Evolutionary conservation across 257 asterid species (phyloP), one percentile per base, ranked within the genome.

Genomic region (Euphrasia confusa): DNA sequence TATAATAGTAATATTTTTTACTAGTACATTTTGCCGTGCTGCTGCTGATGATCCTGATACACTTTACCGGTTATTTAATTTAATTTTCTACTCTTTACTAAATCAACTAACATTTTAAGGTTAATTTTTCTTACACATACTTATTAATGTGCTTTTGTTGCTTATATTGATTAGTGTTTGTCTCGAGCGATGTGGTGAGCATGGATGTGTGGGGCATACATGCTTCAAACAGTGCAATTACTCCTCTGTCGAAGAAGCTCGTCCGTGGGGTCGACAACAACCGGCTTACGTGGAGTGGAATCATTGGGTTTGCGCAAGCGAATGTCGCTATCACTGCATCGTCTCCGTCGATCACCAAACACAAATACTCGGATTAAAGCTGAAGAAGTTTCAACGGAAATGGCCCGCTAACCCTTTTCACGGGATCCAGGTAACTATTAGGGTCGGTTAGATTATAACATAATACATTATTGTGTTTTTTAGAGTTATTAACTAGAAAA

Each of bases 371-470:
- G 96, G 95, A 24, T 71, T 76, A 71, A 71, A 77, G 72, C 95
- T 96, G 18, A 76, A 61, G 45, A 90, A 88, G 71, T 88, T 88
- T 73, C 95, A 90, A 45, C 89, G 94, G 18, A 88, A 84, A 69
- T 90, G 98, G 98, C 94, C 98, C 28, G 82, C 85, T 65, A 76
- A 62, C 44, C 85, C 87, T 30, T 74, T 88, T 65, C 78, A 80
- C 15, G 96, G 95, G 53, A 85, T 90, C 55, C 95, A 90, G 95
- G 96, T 88, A 66, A n/a, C n/a, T n/a, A n/a, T n/a, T n/a, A 39
- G 55, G 63, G 10, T 57, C 15, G 14, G n/a, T 14, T 2, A 47
- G 6, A 1, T 13, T n/a, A n/a, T n/a, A n/a, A n/a, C n/a, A n/a
- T n/a, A n/a, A n/a, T n/a, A n/a, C n/a, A n/a, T n/a, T n/a, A n/a